Evolutionary conservation across 139 green algal species (phyloP), one percentile per base, ranked within the genome.

Genomic region (Chlamydomonas schloesseri): DNA sequence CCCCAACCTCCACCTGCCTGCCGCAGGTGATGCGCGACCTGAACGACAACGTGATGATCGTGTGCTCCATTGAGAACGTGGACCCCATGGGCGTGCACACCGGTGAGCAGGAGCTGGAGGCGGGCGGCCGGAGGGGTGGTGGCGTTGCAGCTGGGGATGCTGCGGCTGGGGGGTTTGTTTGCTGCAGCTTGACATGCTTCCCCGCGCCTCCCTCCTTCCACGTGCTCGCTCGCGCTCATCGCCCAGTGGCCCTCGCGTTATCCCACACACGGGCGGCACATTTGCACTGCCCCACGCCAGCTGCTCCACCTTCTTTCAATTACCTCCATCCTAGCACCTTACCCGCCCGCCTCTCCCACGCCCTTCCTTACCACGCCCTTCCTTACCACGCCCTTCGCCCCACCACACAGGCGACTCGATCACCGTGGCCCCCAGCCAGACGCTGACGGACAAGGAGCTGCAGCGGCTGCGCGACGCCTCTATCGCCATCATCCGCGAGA

Each of bases 21-120:
- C 75, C 21, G 0, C 50, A 85, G 79, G 79, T 99, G 46, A 99
- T 99, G 98, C 95, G 98, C 60, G 98, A 99, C 94, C 88, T 99
- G 75, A 95, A 94, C 29, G 98, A 99, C 95, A 99, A 99, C 93
- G 95, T 98, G 23, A 96, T 99, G 88, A 99, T 99, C 90, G 97
- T 99, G 83, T 99, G 98, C 94, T 99, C 96, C 84, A 99, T 99
- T 87, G 98, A 99, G 93, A 99, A 99, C 90, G 95, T 99, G 34
- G 98, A 99, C 94, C 97, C 98, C 87, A 99, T 99, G 98, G 98
- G 98, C 69, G 98, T 99, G 81, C 98, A 99, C 94, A 99, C 98
- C 0, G 97, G 93, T 92, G 65, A 62, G 88, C 20, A 65, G 46
- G 62, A 13, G n/a, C 10, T 11, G 65, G 29, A 42, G 68, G 34